These are phyloP conservation scores for Bothriochloa decipiens DNA, from an alignment of 176 grass and related monocot genomes.

Conservation along the genomic window DNA sequence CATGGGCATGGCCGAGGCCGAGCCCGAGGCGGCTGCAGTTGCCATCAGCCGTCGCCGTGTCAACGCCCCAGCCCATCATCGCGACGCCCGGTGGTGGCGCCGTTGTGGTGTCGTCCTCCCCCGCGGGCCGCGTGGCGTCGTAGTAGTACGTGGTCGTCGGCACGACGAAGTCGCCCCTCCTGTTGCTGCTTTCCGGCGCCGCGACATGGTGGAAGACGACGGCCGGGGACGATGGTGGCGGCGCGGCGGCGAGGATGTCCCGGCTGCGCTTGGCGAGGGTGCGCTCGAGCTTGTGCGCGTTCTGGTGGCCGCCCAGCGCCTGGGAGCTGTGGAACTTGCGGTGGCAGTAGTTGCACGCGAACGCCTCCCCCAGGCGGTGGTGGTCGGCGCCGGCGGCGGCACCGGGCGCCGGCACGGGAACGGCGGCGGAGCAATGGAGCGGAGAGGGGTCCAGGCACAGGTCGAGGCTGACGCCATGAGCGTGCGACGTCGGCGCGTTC, in stretches of 20 bases:
- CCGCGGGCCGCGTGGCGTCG: neutral
- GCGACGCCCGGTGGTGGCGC: neutral
- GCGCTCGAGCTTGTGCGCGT: conserved; percentile 98
- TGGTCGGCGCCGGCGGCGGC: neutral
- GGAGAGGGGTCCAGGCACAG: conserved; percentile 42
- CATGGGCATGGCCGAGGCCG: neutral
- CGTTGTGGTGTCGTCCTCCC: neutral
- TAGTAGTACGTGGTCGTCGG: neutral
- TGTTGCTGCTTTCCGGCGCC: neutral
- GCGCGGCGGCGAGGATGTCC: neutral
- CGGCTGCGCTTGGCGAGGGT: conserved; percentile 75
- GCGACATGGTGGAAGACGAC: neutral
- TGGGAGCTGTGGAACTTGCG: conserved; percentile 85
- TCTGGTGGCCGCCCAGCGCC: conserved; percentile 96
- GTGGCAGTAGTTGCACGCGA: conserved; percentile 96
- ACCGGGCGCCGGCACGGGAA: neutral
- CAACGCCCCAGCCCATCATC: neutral
- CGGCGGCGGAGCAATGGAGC: conserved; percentile 4
- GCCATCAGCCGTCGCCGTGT: neutral
- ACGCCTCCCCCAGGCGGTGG: conserved; percentile 35
- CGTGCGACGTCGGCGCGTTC: conserved; percentile 1
- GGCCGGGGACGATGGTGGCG: neutral
- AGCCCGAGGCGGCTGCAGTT: neutral
- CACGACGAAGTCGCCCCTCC: neutral
- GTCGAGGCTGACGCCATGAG: conserved; percentile 55